Conservation (phyloP, 2,329 filamentous ascomycete genomes). For the Colletotrichum gigasporum region DNA sequence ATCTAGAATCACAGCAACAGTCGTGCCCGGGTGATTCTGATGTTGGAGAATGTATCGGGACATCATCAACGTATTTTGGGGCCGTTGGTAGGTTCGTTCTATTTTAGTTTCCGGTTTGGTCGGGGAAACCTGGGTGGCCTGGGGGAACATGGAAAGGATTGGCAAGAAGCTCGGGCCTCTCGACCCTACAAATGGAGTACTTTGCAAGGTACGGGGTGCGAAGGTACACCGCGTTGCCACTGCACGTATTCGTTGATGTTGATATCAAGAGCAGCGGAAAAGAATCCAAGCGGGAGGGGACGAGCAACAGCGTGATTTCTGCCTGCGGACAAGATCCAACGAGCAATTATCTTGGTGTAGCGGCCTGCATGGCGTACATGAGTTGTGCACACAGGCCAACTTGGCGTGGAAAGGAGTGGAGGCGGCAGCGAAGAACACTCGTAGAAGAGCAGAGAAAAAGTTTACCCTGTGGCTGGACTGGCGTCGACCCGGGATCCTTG, state of each 20-base stretch:
- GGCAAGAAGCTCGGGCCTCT: conserved; percentile 18
- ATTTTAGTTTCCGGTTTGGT: conserved; percentile 11
- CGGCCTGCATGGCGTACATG: not conserved
- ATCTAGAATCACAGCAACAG: not conserved
- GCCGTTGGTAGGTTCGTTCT: conserved; percentile 4
- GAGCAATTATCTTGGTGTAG: too few relatives aligned
- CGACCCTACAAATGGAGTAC: not conserved
- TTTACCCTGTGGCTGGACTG: not conserved
- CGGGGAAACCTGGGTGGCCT: not conserved
- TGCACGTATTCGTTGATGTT: not conserved
- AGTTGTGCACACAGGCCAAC: not conserved
- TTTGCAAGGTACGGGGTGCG: not conserved
- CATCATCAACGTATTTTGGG: not conserved
- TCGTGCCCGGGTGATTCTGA: not conserved
- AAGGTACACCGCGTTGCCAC: not conserved
- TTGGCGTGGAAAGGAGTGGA: not conserved
- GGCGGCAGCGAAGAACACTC: not conserved
- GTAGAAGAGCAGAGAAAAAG: conserved; percentile 1
- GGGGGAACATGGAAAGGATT: conserved; percentile 15
- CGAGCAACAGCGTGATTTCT: too few relatives aligned
- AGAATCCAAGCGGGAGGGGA: not conserved
- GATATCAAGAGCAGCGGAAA: not conserved
- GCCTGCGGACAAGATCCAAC: too few relatives aligned
- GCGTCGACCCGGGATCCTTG: conserved; percentile 2
- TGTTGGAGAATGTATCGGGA: not conserved